A percentile compares a stretch with the other conserved stretches of the same genome.
Conservation (phyloP, 1,284 basidiomycete species). For the Sporisorium iseilematis-ciliati region DNA sequence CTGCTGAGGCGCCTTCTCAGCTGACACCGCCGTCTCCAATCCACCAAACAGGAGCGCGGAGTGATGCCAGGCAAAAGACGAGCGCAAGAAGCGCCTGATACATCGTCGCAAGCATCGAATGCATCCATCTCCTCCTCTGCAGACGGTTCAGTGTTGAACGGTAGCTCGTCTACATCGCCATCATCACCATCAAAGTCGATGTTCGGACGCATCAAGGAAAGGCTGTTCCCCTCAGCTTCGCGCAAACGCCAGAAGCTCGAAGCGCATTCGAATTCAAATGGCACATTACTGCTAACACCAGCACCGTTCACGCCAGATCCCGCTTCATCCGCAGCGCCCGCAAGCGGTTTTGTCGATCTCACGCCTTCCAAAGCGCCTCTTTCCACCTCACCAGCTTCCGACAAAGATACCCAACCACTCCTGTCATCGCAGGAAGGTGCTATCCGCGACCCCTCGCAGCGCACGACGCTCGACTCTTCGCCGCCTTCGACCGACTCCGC, state of each 20-base stretch:
- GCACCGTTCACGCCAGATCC: not conserved
- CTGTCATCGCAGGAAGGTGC: conserved; percentile 29
- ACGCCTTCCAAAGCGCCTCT: conserved; percentile 3
- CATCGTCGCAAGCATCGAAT: conserved; percentile 7
- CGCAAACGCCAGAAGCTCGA: conserved; percentile 18
- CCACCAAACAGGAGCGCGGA: conserved; percentile 1
- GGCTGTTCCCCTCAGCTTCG: not conserved
- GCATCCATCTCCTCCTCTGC: conserved; percentile 5
- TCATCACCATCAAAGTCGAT: conserved; percentile 5
- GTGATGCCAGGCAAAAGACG: conserved; percentile 25
- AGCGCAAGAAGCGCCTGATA: conserved; percentile 18
- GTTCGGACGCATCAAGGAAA: conserved; percentile 1
- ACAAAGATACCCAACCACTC: conserved; percentile 1
- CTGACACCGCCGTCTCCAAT: not conserved
- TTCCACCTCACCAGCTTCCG: not conserved
- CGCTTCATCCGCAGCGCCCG: not conserved
- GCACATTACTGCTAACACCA: not conserved
- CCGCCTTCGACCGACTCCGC: not conserved
- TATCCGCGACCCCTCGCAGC: conserved; percentile 38
- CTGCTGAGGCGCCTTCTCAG: not conserved
- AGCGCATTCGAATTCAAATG: not conserved
- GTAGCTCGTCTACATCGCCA: not conserved
- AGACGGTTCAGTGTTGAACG: not conserved
- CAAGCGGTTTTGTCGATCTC: conserved; percentile 34
- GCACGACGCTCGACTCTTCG: conserved; percentile 5